Evolutionary conservation across 352 stramenopile genomes (phyloP).

Genomic region (Phytophthora europaea): DNA sequence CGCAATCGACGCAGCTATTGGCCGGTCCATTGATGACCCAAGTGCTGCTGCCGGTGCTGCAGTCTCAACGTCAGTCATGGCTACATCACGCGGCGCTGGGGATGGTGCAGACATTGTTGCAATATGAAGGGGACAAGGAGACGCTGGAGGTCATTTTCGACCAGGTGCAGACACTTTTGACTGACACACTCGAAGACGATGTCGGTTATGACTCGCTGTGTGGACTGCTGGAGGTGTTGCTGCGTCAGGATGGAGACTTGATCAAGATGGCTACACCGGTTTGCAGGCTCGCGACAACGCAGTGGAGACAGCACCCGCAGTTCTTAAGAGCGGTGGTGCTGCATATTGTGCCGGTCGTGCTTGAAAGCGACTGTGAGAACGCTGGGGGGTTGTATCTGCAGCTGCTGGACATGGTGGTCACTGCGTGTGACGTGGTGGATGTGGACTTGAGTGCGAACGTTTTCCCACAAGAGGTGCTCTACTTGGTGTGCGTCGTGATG

Average conservation of each 20-base stretch:
- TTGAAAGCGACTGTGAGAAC: constrained; percentile 22
- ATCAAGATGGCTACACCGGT: constrained; percentile 36
- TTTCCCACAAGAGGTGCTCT: constrained; percentile 63
- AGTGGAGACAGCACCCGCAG: constrained; percentile 49
- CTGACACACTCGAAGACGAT: constrained; percentile 6
- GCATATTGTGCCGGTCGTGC: constrained; percentile 56
- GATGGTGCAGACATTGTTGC: constrained; percentile 42
- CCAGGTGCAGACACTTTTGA: constrained; percentile 19
- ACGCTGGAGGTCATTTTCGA: constrained; percentile 12
- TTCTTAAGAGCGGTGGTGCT: constrained; percentile 57
- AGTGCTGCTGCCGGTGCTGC: constrained; percentile 50
- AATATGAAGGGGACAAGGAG: neutral
- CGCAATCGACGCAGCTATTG: constrained; percentile 12
- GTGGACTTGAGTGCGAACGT: constrained; percentile 16
- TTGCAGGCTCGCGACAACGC: constrained; percentile 50
- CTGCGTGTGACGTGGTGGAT: constrained; percentile 28
- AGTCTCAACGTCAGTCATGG: constrained; percentile 22
- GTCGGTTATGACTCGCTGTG: constrained; percentile 63
- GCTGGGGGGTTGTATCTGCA: constrained; percentile 6
- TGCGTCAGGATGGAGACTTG: constrained; percentile 26
- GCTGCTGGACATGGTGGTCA: constrained; percentile 34
- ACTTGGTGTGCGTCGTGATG: constrained; percentile 70
- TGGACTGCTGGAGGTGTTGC: constrained; percentile 52
- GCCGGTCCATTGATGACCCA: constrained; percentile 12
- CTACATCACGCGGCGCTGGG: constrained; percentile 43